Percentiles rank a stretch among this genome's conserved stretches.
Evolutionary conservation across 2,329 filamentous ascomycete genomes (phyloP).

Genomic region (Gnomoniopsis sp.): DNA sequence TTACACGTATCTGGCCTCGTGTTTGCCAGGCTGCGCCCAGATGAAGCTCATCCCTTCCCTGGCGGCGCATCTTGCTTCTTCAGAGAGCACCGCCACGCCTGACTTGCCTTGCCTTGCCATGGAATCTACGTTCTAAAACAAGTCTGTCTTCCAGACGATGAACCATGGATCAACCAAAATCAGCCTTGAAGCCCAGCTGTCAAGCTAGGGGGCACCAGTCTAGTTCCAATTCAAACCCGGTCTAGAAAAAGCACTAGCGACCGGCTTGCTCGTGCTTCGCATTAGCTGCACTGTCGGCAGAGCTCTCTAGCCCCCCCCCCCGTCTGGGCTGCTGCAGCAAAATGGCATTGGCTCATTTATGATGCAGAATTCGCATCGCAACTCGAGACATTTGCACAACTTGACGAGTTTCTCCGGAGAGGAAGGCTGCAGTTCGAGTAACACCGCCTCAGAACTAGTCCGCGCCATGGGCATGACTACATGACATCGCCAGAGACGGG

Average conservation of each 20-base stretch:
- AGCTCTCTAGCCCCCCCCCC: neutral
- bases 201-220: neutral
- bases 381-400: neutral
- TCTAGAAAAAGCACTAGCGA: neutral
- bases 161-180: too few species aligned
- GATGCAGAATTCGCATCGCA: neutral
- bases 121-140: too few species aligned
- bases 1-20: too few species aligned
- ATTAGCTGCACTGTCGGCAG: neutral
- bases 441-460: neutral
- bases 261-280: neutral
- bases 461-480: neutral
- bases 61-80: too few species aligned
- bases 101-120: too few species aligned
- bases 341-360: neutral
- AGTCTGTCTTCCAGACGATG: too few species aligned
- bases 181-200: too few species aligned
- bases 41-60: too few species aligned
- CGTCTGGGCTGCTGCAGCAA: neutral
- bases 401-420: neutral
- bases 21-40: too few species aligned
- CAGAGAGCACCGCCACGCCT: too few species aligned
- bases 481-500: neutral
- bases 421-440: neutral
- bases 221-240: too few species aligned